phyloP scores from a whole-genome alignment of 306 rosid genomes.

The cucumber (Cucumis sativus) region Cucumber_9930_V3 NC_026656.2:2157001-2157500 shows the following conservation, averaged over 20 bases:
- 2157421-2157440: slow-evolving; percentile 33
- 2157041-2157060: background rate
- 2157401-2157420: slow-evolving; percentile 39
- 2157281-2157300: slow-evolving; percentile 24
- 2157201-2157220: background rate
- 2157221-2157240: background rate
- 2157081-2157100: background rate
- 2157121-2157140: background rate
- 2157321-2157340: slow-evolving; percentile 32
- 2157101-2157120: background rate
- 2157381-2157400: slow-evolving; percentile 34
- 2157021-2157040: background rate
- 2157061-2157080: background rate
- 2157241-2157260: background rate
- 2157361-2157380: slow-evolving; percentile 24
- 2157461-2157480: slow-evolving; percentile 37
- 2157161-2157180: background rate
- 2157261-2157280: slow-evolving; percentile 8
- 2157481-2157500: slow-evolving; percentile 39
- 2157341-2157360: slow-evolving; percentile 32
- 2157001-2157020: background rate
- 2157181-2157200: background rate
- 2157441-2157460: slow-evolving; percentile 37
- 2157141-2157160: background rate
- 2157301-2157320: slow-evolving; percentile 22